Evolutionary conservation across 768 basidiomycete genomes (phyloP), one percentile per base, ranked within the genome.

Genomic region (Pleurotus tuoliensis): DNA sequence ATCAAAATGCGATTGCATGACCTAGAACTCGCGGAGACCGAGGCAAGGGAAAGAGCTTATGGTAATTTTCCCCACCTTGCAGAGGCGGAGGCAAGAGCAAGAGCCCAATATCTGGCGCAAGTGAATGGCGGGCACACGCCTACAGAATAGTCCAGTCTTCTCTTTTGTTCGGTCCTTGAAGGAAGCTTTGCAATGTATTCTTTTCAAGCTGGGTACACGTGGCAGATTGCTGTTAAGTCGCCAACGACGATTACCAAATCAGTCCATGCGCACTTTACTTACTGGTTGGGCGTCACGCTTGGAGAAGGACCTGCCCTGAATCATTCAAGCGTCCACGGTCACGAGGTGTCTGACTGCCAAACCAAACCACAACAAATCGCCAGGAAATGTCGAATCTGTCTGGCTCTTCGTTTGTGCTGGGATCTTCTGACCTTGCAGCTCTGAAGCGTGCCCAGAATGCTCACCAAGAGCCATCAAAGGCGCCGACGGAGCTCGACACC

Each of bases 381-480:
- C 66, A 66, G 69, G 61, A 69, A 69, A 78, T 77, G 76, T 76
- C 75, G 69, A 74, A 67, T 59, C 67, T 59, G 64, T 67, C 71
- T 69, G 63, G 64, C 60, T 67, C 69, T 58, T 66, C 68, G 69
- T 70, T 68, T 64, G 24, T 49, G 16, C 64, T 64, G 66, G 63
- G 64, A 59, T 66, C 65, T 59, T 59, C 59, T 49, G 59, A 61
- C 47, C 62, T 68, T 25, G 66, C 61, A 37, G 51, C 64, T 24
- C 55, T 55, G 34, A 62, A 64, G 59, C 56, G 59, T 51, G 11
- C 58, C 18, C 57, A 63, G 56, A 51, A 58, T 54, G 45, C 61
- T 58, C 60, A 8, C 47, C 62, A 34, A 59, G 55, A 47, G 58
- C 61, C 48, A 53, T 59, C 40, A 49, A 58, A 57, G 61, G 61